Evolutionary conservation across 139 green algal species (phyloP).

Genomic region (Spirogloea muscicola): DNA sequence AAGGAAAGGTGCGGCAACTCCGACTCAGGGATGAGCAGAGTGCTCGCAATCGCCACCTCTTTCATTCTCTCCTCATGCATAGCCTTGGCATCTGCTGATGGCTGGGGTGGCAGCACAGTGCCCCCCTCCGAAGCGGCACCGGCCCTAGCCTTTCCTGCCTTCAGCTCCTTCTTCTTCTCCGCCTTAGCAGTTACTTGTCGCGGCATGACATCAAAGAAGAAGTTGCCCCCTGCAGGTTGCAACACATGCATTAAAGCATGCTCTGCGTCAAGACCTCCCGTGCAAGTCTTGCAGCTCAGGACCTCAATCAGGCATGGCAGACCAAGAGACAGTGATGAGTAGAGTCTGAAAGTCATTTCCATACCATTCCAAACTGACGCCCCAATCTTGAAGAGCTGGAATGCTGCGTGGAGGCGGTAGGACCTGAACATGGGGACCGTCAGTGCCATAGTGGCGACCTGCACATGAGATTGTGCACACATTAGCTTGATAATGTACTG

Average conservation of each 20-base stretch:
- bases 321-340: neutral
- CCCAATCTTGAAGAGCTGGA: conserved; percentile 44
- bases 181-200: conserved; percentile 25
- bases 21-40: no score
- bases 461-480: conserved; percentile 1
- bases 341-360: neutral
- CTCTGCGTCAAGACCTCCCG: neutral
- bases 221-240: conserved; percentile 25
- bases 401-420: conserved; percentile 34
- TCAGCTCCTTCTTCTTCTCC: conserved; percentile 33
- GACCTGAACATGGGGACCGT: conserved; percentile 40
- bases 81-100: no score
- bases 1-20: no score
- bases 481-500: neutral
- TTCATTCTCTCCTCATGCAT: no score
- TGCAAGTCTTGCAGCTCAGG: neutral
- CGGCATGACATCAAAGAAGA: conserved; percentile 45
- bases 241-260: no score
- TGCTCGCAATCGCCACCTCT: no score
- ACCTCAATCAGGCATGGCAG: neutral
- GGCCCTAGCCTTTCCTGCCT: no score
- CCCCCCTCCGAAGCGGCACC: no score
- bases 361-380: conserved; percentile 39
- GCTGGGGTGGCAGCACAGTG: no score
- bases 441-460: conserved; percentile 38